Base-by-base conservation (phyloP, 1,284 basidiomycete species). In the Mycena citricolor region DNA sequence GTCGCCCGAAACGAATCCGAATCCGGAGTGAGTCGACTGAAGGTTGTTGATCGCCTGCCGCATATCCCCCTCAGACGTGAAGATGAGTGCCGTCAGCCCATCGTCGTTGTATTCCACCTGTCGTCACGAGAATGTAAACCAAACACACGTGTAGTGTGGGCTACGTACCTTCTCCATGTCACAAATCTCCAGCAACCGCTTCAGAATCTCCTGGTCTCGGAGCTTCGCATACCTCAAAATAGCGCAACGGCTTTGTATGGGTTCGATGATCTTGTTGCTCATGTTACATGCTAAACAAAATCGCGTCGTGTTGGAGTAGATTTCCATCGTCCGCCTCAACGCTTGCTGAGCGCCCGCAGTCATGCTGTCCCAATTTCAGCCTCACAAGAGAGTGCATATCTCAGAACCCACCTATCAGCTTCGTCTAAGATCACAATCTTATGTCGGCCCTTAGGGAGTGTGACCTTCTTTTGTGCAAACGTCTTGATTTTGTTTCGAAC, bases 41-140 rank as follows among this genome's bases (percentile, higher is more conserved):
- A 99, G 76, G 62, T 99, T 99, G 67, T 99, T 99, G 69, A 99
- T 94, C 0, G 97, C 97, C 70, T 99, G 97, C 36, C 97, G 86
- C 95, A 99, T 98, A 67, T 99, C 97, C n/a, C 97, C 97, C 68
- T 99, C 97, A 6, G 94, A 87, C 1, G 97, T 99, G 68, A 99
- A 99, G 51, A 99, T 94, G 44, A 99, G 82, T 0, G 97, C 94
- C 8, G 90, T 91, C 3, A 99, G 75, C 8, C 97, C 97, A 55
- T 97, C 92, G 46, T 97, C 91, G 55, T 93, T 94, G 62, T 92
- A 89, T 68, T 94, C 76, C 24, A 99, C 94, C 93, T 97, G 57
- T 7, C 32, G 24, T 28, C 21, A 31, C 28, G 35, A 39, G 42
- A 42, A 20, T 33, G 39, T 12, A 24, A 20, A 12, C 12, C 19